Conservation (phyloP, 345 rosid genomes). For the Sapria himalayana region DNA sequence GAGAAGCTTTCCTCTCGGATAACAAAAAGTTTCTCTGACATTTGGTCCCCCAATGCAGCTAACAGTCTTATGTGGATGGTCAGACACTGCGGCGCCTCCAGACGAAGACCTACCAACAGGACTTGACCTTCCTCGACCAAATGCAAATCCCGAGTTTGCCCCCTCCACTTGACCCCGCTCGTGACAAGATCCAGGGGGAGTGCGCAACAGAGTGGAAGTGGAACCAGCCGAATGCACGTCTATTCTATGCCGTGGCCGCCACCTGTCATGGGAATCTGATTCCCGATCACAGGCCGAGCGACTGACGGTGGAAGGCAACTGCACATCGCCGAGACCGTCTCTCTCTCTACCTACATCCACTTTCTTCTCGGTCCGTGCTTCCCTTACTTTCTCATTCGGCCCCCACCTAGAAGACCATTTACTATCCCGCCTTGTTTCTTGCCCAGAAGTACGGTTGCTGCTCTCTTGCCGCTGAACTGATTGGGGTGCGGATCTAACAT, state of each 20-base stretch:
- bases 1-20: conserved; percentile 74
- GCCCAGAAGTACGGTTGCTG: conserved; percentile 33
- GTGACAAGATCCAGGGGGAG: conserved; percentile 75
- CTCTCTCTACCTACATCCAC: conserved; percentile 31
- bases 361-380: conserved; percentile 41
- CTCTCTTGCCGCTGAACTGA: conserved; percentile 58
- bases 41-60: conserved; percentile 22
- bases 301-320: conserved; percentile 17
- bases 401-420: conserved; percentile 99
- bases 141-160: conserved; percentile 38
- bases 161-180: conserved; percentile 48
- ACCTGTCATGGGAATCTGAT: conserved; percentile 68
- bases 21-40: conserved; percentile 17
- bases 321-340: conserved; percentile 36
- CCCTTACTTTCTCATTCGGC: conserved; percentile 84
- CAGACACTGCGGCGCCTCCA: conserved; percentile 10
- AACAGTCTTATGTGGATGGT: conserved; percentile 15
- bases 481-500: conserved; percentile 29
- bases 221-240: conserved; percentile 41
- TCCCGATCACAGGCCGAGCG: conserved; percentile 48
- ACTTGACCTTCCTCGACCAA: conserved; percentile 59
- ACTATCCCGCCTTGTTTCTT: conserved; percentile 63
- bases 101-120: conserved; percentile 19
- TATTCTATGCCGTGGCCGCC: conserved; percentile 93
- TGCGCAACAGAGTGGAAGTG: conserved; percentile 32